Evolutionary conservation across 108 stramenopile species (phyloP), one percentile per base, ranked within the genome.

Genomic region (Pseudonitzschia delicatissima): DNA sequence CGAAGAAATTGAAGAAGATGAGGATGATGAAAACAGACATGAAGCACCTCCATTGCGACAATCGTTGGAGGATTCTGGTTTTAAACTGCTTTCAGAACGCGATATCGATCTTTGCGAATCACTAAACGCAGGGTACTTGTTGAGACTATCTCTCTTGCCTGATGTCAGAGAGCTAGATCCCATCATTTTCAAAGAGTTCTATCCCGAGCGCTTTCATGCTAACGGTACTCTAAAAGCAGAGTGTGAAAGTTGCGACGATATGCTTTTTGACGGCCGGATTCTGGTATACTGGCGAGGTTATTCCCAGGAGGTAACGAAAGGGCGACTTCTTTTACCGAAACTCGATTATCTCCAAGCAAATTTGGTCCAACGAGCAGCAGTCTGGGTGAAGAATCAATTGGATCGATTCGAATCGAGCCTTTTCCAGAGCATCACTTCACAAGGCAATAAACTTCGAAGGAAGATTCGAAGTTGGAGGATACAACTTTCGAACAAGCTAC

Each of bases 281-380:
- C 73, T 90, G 9, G 72, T 93, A 17, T 93, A 70, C 78, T 84
- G 87, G 47, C 59, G 89, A 68, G 92, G 89, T 29, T 93, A 93
- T 61, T 77, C 79, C 4, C 70, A 69, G 45, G 92, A 93, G 71
- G 67, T 82, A 1, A 93, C 87, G 12, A 76, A 66, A 49, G 88
- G 85, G 12, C 69, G 92, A n/a, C 66, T 89, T 12, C 47, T 84
- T 0, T 39, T 85, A 15, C 87, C 83, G 15, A 93, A 93, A 62
- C 32, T 93, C 3, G 89, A 93, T 61, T 93, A 93, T 62, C 59
- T 93, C n/a, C 92, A 93, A 69, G 81, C 89, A 44, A 82, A 72
- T 63, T 32, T 93, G 29, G 87, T 93, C 2, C 87, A 90, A 66
- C 57, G 88, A 42, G 78, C 83, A 12, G 82, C 88, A 12, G 72